Conservation (phyloP, 2,329 filamentous ascomycete species). For the Aureobasidium subglaciale region DNA sequence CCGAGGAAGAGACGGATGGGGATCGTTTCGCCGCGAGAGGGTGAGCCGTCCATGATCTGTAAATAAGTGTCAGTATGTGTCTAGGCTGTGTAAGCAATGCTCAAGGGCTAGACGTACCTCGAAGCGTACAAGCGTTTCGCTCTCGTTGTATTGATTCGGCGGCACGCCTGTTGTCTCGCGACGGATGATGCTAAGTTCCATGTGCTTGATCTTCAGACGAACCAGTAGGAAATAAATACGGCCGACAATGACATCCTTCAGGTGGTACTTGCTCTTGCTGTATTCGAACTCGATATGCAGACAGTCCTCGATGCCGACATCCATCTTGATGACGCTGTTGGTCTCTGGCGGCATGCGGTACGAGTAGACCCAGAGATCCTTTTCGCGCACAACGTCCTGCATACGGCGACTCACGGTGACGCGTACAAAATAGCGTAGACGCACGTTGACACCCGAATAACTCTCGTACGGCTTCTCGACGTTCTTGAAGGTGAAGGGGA, state of each 20-base stretch:
- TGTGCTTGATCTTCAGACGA: conserved; percentile 98
- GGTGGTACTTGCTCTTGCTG: conserved; percentile 97
- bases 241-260: conserved; percentile 98
- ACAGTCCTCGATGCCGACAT: conserved; percentile 98
- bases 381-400: conserved; percentile 96
- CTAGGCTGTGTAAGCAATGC: conserved; percentile 13
- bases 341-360: conserved; percentile 97
- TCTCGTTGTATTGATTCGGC: conserved; percentile 99
- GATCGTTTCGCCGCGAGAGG: conserved; percentile 87
- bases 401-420: conserved; percentile 95
- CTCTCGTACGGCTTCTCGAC: conserved; percentile 99
- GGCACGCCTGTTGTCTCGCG: conserved; percentile 93
- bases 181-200: conserved; percentile 97
- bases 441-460: conserved; percentile 99
- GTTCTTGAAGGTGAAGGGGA: conserved; percentile 99
- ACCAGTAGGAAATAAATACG: conserved; percentile 98
- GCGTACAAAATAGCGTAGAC: conserved; percentile 94
- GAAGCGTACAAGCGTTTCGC: conserved; percentile 93
- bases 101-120: conserved; percentile 51
- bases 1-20: conserved; percentile 95
- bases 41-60: conserved; percentile 98
- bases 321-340: conserved; percentile 99
- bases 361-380: conserved; percentile 99
- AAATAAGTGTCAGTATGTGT: conserved; percentile 16
- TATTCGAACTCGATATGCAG: conserved; percentile 99